Evolutionary conservation across 495 filamentous ascomycete species (phyloP), one percentile per base, ranked within the genome.

Genomic region (Apiosordaria backusii): DNA sequence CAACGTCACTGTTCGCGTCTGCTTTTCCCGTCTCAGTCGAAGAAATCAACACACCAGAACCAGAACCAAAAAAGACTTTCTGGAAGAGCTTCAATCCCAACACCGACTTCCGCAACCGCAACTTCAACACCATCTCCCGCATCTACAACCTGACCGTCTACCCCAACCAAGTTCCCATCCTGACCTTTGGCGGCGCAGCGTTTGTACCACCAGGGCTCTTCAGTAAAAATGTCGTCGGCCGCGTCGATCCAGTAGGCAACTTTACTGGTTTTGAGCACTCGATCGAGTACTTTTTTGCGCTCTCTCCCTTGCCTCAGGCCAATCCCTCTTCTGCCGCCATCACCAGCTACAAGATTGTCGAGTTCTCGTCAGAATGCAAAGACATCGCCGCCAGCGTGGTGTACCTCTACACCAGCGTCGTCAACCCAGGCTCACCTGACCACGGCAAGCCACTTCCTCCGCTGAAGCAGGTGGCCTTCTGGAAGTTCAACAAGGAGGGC

Each of bases 61-160:
- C 35, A 45, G 35, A 45, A 59, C 57, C 57, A 23, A 23, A 59
- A 26, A 25, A 26, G 22, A 59, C 57, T 4, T 61, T 63, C 45
- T 67, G 45, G 52, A 68, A 68, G 61, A 68, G 66, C 57, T 40
- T 53, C 19, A 60, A 53, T 1, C 66, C 66, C 15, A 22, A 35
- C 6, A 15, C 23, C 21, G 19, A 63, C 60, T 73, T 58, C 16
- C 60, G 61, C 57, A 24, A 68, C 57, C 78, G 78, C 68, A 80
- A 80, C 66, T 71, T 76, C 71, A 61, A 70, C 16, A 80, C 76
- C 62, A 72, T 80, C 65, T 68, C 67, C 18, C 65, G 60, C 57
- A 79, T 80, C 67, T 80, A 80, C 70, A 73, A 76, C 59, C 75
- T 78, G 22, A 80, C 78, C 63, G 68, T 79, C 59, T 80, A 70